Evolutionary conservation across 768 basidiomycete species (phyloP).

Genomic region (Galerina sulciceps): DNA sequence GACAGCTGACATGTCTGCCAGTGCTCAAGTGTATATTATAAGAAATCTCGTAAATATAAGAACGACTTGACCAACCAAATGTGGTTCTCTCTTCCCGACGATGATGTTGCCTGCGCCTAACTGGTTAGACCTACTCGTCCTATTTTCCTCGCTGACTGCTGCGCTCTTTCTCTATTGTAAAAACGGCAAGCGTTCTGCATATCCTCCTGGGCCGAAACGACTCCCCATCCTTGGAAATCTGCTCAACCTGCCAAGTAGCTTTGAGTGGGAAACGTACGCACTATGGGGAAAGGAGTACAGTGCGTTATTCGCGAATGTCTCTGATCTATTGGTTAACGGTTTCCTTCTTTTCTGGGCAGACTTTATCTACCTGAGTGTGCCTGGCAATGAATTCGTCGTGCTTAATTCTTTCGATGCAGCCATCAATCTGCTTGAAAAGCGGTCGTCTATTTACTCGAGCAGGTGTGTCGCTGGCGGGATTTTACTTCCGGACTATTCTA

Average conservation of each 20-base stretch:
- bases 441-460: conserved; percentile 5
- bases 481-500: too few species aligned
- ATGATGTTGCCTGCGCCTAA: too few species aligned
- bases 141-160: neutral
- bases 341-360: neutral
- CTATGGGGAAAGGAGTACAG: neutral
- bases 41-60: too few species aligned
- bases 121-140: too few species aligned
- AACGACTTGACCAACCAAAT: too few species aligned
- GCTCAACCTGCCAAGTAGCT: neutral
- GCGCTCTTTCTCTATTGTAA: neutral
- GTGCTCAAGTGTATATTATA: too few species aligned
- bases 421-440: conserved; percentile 4
- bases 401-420: neutral
- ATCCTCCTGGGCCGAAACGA: neutral
- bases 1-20: too few species aligned
- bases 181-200: neutral
- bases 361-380: neutral
- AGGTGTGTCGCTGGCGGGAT: neutral
- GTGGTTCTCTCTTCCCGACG: too few species aligned
- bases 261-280: neutral
- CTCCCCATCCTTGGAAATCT: neutral
- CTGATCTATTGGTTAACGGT: too few species aligned
- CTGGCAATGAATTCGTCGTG: neutral
- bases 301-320: neutral